Evolutionary conservation across 23 red algal species (phyloP).

Genomic region (Gracilaria gracilis): DNA sequence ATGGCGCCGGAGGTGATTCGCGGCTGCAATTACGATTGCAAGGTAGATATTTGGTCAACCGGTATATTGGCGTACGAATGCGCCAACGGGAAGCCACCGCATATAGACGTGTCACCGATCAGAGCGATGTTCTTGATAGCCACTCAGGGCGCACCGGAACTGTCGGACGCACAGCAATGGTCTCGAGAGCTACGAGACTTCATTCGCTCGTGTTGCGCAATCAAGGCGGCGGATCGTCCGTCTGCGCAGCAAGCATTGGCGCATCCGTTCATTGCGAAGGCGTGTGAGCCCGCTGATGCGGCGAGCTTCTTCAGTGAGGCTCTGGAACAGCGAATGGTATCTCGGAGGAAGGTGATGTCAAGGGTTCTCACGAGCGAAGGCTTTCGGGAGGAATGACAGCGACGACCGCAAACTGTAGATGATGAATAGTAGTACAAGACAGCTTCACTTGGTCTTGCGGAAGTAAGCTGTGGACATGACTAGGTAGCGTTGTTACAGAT

Average conservation of each 20-base stretch:
- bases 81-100: slow-evolving; percentile 92
- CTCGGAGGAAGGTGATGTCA: background rate
- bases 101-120: slow-evolving; percentile 79
- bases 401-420: background rate
- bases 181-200: slow-evolving; percentile 70
- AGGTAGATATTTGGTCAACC: slow-evolving; percentile 92
- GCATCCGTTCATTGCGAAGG: slow-evolving; percentile 79
- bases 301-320: slow-evolving; percentile 49
- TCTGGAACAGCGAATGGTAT: slow-evolving; percentile 4
- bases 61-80: slow-evolving; percentile 89
- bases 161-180: slow-evolving; percentile 16
- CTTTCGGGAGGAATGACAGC: background rate
- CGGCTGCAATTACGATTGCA: slow-evolving; percentile 84
- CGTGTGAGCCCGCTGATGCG: slow-evolving; percentile 58
- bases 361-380: background rate
- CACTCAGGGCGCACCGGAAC: slow-evolving; percentile 79
- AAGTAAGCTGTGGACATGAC: no score
- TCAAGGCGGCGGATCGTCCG: slow-evolving; percentile 51
- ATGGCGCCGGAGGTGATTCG: slow-evolving; percentile 99
- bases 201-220: slow-evolving; percentile 13
- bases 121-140: slow-evolving; percentile 97
- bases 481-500: no score
- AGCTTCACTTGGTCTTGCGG: background rate
- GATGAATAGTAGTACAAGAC: background rate
- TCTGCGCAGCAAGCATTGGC: slow-evolving; percentile 68